Evolutionary conservation across 2,329 filamentous ascomycete species (phyloP), one percentile per base, ranked within the genome.

Genomic region (Sclerotinia nivalis): DNA sequence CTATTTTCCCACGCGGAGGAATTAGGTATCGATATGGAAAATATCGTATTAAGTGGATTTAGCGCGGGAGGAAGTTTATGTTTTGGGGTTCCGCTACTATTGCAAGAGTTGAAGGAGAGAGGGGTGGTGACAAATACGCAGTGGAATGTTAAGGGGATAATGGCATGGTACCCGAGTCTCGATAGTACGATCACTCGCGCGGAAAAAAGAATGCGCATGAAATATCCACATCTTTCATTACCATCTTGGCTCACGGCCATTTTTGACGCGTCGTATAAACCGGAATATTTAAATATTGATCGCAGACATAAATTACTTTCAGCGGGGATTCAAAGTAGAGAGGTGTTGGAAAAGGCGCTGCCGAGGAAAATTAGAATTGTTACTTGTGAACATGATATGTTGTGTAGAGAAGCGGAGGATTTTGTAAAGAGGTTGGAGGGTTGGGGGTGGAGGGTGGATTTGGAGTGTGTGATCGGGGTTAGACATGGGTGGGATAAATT

Each of bases 21-120:
- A n/a, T 55, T 75, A 6, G 52, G 71, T 18, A 52, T 76, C 37
- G 72, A 75, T 49, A 59, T 69, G 4, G 66, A 61, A 0, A 69
- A 69, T 7, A 73, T 86, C 12, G 84, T 81, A 2, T 59, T 85
- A 0, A 82, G 81, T 8, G 84, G 84, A 0, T 83, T 83, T 59
- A 83, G 81, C 13, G 81, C 82, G 0, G 85, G 85, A 1, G 84
- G 78, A 4, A 74, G 72, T 54, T 70, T 76, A 50, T 70, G 69
- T 34, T 74, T 71, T 40, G 69, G 69, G 1, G 62, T 68, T 31
- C 64, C 71, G 0, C 64, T 74, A 4, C 47, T 70, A 10, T 66
- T 75, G 9, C 61, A 72, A 5, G 62, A 74, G 28, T 34, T 69
- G 31, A n/a, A 25, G 18, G 61, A 66, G 22, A 52, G 22, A 20